Evolutionary conservation across 2,329 filamentous ascomycete genomes (phyloP).

Genomic region (Ophiostoma perfectum): DNA sequence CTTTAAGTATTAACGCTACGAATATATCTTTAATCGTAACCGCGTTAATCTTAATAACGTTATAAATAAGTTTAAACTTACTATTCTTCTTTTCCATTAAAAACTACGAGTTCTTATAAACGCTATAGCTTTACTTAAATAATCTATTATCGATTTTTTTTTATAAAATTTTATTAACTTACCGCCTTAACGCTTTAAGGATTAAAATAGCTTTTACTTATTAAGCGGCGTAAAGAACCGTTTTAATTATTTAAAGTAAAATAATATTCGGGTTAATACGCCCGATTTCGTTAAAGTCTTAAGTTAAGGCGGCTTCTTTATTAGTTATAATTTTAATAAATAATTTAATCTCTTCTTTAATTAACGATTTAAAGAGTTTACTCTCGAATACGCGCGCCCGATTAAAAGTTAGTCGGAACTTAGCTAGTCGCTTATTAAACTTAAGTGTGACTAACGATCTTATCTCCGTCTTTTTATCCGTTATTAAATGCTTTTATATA

Average conservation of each 20-base stretch:
- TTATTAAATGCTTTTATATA: not conserved
- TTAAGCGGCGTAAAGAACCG: not conserved
- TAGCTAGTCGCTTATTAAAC: not conserved
- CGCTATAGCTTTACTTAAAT: constrained; percentile 12
- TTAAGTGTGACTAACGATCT: not conserved
- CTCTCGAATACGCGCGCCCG: not conserved
- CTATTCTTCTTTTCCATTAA: constrained; percentile 12
- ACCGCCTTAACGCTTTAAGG: not conserved
- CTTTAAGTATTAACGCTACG: not conserved
- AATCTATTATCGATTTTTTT: not conserved
- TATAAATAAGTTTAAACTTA: constrained; percentile 14
- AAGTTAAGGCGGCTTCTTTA: not conserved
- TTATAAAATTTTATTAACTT: constrained; percentile 1
- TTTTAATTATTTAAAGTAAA: not conserved
- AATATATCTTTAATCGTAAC: constrained; percentile 8
- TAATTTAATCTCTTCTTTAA: not conserved
- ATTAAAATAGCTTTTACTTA: constrained; percentile 39
- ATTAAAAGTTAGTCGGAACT: not conserved
- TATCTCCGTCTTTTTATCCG: not conserved
- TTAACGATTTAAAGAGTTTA: not conserved
- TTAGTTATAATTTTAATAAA: not conserved
- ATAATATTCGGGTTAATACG: not conserved
- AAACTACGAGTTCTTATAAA: constrained; percentile 11
- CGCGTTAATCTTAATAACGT: constrained; percentile 14
- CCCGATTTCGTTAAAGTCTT: not conserved